These are phyloP conservation scores for Magnusiomyces sp. DNA, from an alignment of 1,139 yeast genomes.

Conservation along the genomic window DNA sequence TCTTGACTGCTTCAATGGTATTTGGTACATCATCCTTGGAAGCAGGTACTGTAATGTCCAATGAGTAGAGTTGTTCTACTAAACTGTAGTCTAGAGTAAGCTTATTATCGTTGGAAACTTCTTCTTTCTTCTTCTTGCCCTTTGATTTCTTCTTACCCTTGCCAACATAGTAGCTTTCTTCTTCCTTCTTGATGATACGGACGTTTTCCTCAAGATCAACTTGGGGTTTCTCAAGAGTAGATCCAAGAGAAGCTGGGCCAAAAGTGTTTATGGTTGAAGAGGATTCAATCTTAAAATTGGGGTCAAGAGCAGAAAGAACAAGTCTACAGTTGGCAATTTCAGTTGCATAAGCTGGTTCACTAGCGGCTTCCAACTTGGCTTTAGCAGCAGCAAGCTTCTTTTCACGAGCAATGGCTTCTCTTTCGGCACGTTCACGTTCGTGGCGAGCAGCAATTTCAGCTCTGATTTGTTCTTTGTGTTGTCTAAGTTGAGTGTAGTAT, in stretches of 20 bases:
- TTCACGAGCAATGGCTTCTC: constrained; percentile 33
- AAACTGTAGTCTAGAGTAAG: constrained; percentile 76
- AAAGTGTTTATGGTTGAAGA: constrained; percentile 14
- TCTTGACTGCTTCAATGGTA: constrained; percentile 61
- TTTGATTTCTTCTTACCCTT: constrained; percentile 46
- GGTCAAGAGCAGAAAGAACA: constrained; percentile 68
- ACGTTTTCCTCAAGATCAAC: constrained; percentile 53
- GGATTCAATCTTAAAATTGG: constrained; percentile 51
- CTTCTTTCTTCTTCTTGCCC: constrained; percentile 33
- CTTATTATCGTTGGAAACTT: constrained; percentile 33
- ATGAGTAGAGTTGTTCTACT: constrained; percentile 67
- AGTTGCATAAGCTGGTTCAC: constrained; percentile 70
- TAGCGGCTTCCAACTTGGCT: constrained; percentile 65
- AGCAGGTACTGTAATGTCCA: constrained; percentile 74
- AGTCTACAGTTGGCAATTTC: constrained; percentile 70
- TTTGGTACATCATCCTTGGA: constrained; percentile 62
- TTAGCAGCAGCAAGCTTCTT: constrained; percentile 36
- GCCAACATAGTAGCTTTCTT: constrained; percentile 47
- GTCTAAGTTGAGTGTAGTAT: constrained; percentile 27
- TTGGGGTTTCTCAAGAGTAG: constrained; percentile 34
- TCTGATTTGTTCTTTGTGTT: constrained; percentile 25
- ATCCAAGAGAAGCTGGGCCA: constrained; percentile 13
- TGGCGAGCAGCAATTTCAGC: constrained; percentile 53
- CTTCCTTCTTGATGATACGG: constrained; percentile 53
- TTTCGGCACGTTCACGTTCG: constrained; percentile 50